Evolutionary conservation across 2,329 filamentous ascomycete species (phyloP).

Genomic region (Monosporascus sp.): DNA sequence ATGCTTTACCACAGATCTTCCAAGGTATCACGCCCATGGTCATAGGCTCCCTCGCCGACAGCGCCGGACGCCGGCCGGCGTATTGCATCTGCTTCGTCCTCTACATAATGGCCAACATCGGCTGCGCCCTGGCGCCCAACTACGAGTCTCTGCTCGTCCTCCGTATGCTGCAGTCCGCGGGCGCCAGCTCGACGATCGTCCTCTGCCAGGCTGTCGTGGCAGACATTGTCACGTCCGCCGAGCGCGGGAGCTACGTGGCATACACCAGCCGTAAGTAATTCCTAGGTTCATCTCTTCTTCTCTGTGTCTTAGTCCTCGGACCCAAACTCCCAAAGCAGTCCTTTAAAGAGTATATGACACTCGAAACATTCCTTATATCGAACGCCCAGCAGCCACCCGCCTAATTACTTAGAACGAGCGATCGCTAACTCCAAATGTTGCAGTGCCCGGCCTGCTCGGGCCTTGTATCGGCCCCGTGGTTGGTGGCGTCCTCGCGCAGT

Average conservation of each 20-base stretch:
- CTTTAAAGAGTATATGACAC: no score
- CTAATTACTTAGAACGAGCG: no score
- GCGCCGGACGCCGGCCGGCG: constrained; percentile 38
- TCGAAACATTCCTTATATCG: no score
- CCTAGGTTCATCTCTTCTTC: no score
- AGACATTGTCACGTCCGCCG: constrained; percentile 50
- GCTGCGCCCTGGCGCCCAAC: constrained; percentile 37
- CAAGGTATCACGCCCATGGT: constrained; percentile 48
- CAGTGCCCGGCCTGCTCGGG: constrained; percentile 36
- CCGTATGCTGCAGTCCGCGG: constrained; percentile 44
- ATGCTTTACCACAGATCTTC: constrained; percentile 37
- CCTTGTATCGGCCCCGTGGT: constrained; percentile 40
- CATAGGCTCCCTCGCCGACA: constrained; percentile 44
- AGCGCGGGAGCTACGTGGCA: constrained; percentile 50
- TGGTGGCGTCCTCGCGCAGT: constrained; percentile 46
- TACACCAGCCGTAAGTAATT: constrained; percentile 23
- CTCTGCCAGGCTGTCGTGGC: constrained; percentile 48
- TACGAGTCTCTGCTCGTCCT: constrained; percentile 41
- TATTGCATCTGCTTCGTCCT: constrained; percentile 42
- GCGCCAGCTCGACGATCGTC: constrained; percentile 49
- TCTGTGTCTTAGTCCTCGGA: no score
- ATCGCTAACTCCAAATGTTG: constrained; percentile 2
- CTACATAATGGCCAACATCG: constrained; percentile 40
- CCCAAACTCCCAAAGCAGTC: no score
- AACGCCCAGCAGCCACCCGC: no score